Evolutionary conservation across 139 green algal genomes (phyloP), one percentile per base, ranked within the genome.

Genomic region (Ettlia oleoabundans): DNA sequence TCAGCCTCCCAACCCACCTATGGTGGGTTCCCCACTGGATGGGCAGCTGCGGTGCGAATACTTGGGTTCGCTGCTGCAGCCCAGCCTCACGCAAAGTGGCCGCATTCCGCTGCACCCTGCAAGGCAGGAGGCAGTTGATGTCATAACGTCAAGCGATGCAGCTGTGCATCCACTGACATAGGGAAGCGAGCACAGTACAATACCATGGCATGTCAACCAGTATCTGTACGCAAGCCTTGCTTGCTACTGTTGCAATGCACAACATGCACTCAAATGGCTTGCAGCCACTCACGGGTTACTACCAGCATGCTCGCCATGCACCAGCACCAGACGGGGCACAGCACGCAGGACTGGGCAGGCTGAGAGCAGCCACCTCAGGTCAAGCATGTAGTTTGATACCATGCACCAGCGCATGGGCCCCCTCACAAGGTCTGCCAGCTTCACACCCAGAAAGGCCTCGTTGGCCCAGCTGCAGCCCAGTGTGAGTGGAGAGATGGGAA

Each of bases 351-450:
- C 82, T 10, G 93, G 93, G 76, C 84, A 93, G 30, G 82, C 85
- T 0, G 70, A 83, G 30, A 95, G 41, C 38, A 96, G 89, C 91
- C 89, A 97, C 10, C 8, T 4, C 33, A 95, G 35, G 85, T 97
- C 93, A 15, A 97, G n/a, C 87, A 92, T 91, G 78, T 88, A 97
- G 71, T 97, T 97, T 41, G 76, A 90, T 8, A 93, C 82, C 26
- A 95, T 51, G 30, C 80, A 84, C 42, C 82, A 84, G 24, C 32
- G 32, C 42, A 93, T 76, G 28, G 38, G 40, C 3, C 88, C 88
- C 2, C 32, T 10, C n/a, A 93, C 69, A 30, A 94, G 52, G 37
- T 85, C 33, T 0, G 37, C 4, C 37, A 95, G 64, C 22, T 52
- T 63, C 18, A 82, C 55, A 4, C 90, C 90, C 30, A 93, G 77